Conservation (phyloP, 768 basidiomycete genomes). For the Lactarius hatsudake region DNA sequence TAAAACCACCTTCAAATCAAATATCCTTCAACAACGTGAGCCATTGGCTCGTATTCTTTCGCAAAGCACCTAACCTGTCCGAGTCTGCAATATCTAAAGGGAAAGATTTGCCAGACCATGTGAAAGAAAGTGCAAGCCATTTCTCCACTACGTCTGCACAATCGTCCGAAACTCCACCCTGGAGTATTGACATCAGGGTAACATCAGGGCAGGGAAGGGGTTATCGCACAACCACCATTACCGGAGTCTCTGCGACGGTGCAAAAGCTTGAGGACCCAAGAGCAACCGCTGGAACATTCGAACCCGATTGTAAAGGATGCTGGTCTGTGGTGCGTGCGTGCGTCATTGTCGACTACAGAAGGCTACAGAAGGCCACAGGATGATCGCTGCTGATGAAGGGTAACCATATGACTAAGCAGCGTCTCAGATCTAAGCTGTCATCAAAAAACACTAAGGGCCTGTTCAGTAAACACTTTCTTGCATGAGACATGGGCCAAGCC, state of each 20-base stretch:
- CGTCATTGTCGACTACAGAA: background rate
- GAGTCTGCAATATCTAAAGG: slow-evolving; percentile 70
- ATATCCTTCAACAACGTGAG: slow-evolving; percentile 50
- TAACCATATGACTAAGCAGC: too few relatives aligned
- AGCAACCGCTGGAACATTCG: background rate
- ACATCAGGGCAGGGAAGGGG: background rate
- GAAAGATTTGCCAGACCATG: slow-evolving; percentile 68
- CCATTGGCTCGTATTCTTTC: background rate
- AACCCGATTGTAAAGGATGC: background rate
- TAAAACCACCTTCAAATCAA: slow-evolving; percentile 71
- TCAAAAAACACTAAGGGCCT: too few relatives aligned
- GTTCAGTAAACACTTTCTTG: too few relatives aligned
- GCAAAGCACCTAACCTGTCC: slow-evolving; percentile 52
- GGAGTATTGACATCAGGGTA: background rate
- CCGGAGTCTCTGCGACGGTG: background rate
- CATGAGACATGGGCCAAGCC: too few relatives aligned
- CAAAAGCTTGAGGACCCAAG: background rate
- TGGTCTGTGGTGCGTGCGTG: background rate
- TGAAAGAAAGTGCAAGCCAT: slow-evolving; percentile 67
- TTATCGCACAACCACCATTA: background rate
- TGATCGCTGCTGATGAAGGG: too few relatives aligned
- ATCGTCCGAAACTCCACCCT: slow-evolving; percentile 1
- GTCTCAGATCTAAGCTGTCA: too few relatives aligned
- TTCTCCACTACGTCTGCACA: slow-evolving; percentile 27
- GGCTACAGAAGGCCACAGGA: background rate